Evolutionary conservation across 768 basidiomycete species (phyloP).

Genomic region (Hygrophoropsis aurantiaca): DNA sequence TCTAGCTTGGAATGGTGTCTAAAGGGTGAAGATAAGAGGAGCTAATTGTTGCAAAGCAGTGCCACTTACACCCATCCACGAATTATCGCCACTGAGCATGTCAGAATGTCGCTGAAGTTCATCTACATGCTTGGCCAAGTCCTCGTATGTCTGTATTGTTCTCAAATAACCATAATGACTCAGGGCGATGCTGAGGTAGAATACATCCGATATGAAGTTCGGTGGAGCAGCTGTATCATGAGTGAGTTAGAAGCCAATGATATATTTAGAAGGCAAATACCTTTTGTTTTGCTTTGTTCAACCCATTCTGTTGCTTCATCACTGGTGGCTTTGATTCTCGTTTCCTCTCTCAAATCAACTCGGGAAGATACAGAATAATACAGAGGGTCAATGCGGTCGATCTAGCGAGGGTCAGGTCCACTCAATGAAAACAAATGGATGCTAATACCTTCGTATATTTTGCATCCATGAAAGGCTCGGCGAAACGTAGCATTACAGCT

Average conservation of each 20-base stretch:
- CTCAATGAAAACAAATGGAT: background rate
- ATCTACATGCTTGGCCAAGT: slow-evolving; percentile 70
- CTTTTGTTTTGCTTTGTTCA: slow-evolving; percentile 46
- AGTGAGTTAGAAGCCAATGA: background rate
- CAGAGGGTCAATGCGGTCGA: slow-evolving; percentile 85
- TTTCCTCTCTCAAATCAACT: slow-evolving; percentile 83
- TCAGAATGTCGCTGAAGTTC: slow-evolving; percentile 80
- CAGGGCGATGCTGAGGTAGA: slow-evolving; percentile 85
- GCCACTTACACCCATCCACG: slow-evolving; percentile 76
- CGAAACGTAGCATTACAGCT: slow-evolving; percentile 76
- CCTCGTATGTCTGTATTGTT: slow-evolving; percentile 75
- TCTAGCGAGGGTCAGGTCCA: slow-evolving; percentile 40
- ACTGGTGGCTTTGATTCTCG: slow-evolving; percentile 88
- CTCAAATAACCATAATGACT: slow-evolving; percentile 87
- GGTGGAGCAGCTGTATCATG: slow-evolving; percentile 53
- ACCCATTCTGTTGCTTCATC: slow-evolving; percentile 82
- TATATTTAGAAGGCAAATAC: slow-evolving; percentile 26
- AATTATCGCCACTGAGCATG: slow-evolving; percentile 68
- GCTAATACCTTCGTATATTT: slow-evolving; percentile 82
- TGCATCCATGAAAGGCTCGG: slow-evolving; percentile 94
- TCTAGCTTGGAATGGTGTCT: slow-evolving; percentile 75
- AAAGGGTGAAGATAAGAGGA: slow-evolving; percentile 4
- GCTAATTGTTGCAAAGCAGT: background rate
- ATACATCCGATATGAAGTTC: slow-evolving; percentile 95
- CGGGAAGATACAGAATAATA: slow-evolving; percentile 75